Percentiles rank a stretch among this genome's conserved stretches.
Evolutionary conservation across 805 yeast genomes (phyloP).

Genomic region (Pichia sporocuriosa): DNA sequence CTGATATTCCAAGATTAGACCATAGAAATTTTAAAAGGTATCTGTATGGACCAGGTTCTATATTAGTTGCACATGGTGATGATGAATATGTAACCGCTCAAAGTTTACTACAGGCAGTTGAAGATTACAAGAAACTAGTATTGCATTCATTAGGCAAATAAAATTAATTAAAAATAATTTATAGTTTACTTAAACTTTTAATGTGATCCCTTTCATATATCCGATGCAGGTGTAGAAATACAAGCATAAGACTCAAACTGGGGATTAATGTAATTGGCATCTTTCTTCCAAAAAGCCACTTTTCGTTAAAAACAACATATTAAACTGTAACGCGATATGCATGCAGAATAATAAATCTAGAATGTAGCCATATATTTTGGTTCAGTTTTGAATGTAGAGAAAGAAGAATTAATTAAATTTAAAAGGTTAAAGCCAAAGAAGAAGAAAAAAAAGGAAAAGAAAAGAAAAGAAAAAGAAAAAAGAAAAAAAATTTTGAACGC

Average conservation of each 20-base stretch:
- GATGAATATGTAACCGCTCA: conserved; percentile 44
- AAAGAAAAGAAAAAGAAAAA: no score
- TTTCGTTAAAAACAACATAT: conserved; percentile 1
- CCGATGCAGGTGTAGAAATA: conserved; percentile 15
- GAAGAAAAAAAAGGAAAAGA: not conserved
- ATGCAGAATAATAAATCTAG: not conserved
- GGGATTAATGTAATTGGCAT: conserved; percentile 9
- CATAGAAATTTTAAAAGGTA: conserved; percentile 36
- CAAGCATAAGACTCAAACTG: conserved; percentile 16
- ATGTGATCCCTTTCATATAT: conserved; percentile 16
- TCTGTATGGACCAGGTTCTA: conserved; percentile 63
- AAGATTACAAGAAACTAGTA: conserved; percentile 44
- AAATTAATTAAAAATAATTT: not conserved
- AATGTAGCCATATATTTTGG: not conserved
- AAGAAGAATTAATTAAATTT: not conserved
- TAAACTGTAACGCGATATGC: conserved; percentile 1
- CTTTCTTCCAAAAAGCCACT: conserved; percentile 7
- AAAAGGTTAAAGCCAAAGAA: no score
- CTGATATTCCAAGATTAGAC: conserved; percentile 42
- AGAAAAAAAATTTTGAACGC: not conserved
- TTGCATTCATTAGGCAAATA: conserved; percentile 12
- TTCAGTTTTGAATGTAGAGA: not conserved
- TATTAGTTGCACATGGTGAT: conserved; percentile 53
- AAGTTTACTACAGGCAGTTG: conserved; percentile 44
- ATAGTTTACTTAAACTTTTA: not conserved